Evolutionary conservation across 805 yeast species (phyloP).

Genomic region (Candida hungchunana): DNA sequence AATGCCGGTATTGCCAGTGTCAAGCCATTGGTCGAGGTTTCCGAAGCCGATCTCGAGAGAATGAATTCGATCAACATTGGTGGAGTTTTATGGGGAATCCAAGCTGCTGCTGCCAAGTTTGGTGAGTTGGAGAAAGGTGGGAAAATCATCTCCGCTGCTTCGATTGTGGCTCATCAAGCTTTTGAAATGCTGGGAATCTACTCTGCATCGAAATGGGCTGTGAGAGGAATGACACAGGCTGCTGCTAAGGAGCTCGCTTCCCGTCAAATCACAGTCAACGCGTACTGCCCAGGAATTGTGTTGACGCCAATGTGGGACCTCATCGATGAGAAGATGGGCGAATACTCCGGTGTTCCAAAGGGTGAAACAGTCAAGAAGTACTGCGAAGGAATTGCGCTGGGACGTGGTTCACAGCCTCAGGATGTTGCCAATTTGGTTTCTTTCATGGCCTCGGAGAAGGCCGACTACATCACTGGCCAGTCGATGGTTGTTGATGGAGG

Average conservation of each 20-base stretch:
- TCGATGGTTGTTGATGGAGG: slow-evolving; percentile 36
- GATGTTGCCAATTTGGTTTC: slow-evolving; percentile 34
- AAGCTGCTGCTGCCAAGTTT: slow-evolving; percentile 30
- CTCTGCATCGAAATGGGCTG: slow-evolving; percentile 34
- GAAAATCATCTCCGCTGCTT: slow-evolving; percentile 35
- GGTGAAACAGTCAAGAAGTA: slow-evolving; percentile 28
- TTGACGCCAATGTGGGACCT: slow-evolving; percentile 32
- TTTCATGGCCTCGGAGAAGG: slow-evolving; percentile 33
- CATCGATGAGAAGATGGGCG: slow-evolving; percentile 24
- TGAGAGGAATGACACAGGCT: slow-evolving; percentile 32
- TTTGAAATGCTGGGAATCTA: slow-evolving; percentile 30
- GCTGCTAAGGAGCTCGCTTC: slow-evolving; percentile 35
- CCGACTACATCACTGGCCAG: slow-evolving; percentile 34
- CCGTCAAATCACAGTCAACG: slow-evolving; percentile 32
- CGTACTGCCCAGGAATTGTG: slow-evolving; percentile 36
- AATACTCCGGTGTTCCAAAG: slow-evolving; percentile 22
- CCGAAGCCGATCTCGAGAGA: slow-evolving; percentile 26
- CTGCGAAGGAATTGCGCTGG: slow-evolving; percentile 29
- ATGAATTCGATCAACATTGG: slow-evolving; percentile 29
- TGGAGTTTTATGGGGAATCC: slow-evolving; percentile 32
- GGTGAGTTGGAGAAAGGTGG: slow-evolving; percentile 29
- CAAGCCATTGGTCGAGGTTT: slow-evolving; percentile 25
- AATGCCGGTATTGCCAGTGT: slow-evolving; percentile 34
- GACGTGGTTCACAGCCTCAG: slow-evolving; percentile 32
- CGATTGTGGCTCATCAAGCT: slow-evolving; percentile 32